These are phyloP conservation scores for Coniochaeta sp. DNA, from an alignment of 2,329 filamentous ascomycete species.

Conservation along the genomic window DNA sequence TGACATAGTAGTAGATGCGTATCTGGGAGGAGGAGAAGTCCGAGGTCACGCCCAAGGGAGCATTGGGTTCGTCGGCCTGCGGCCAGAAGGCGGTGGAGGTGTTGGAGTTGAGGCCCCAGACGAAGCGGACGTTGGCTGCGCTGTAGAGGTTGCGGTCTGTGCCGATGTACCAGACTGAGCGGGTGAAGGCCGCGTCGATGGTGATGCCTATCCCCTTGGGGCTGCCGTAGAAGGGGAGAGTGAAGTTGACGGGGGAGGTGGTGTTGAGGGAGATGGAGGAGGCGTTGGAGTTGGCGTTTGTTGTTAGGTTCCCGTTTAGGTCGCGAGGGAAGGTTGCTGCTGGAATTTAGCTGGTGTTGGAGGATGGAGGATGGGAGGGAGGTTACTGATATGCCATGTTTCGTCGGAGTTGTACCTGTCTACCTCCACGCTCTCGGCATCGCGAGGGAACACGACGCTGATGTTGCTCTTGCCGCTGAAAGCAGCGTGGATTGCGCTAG, in stretches of 20 bases:
- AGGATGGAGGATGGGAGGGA: background rate
- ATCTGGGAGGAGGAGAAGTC: constrained; percentile 15
- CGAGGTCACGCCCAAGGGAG: constrained; percentile 21
- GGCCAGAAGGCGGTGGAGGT: constrained; percentile 20
- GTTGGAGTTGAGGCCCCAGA: constrained; percentile 20
- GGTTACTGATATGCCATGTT: constrained; percentile 26
- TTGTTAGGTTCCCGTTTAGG: constrained; percentile 17
- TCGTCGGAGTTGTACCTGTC: constrained; percentile 19
- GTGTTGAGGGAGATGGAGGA: constrained; percentile 14
- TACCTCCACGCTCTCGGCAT: constrained; percentile 23
- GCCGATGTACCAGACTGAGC: constrained; percentile 29
- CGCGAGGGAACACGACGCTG: constrained; percentile 24
- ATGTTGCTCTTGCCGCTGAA: constrained; percentile 24
- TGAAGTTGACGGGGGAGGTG: constrained; percentile 18
- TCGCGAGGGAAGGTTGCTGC: constrained; percentile 25
- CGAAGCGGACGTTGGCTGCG: constrained; percentile 17
- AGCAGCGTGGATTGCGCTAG: constrained; percentile 21
- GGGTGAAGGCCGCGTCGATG: constrained; percentile 19
- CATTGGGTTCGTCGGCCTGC: constrained; percentile 21
- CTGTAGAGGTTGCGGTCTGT: constrained; percentile 26
- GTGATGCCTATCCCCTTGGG: constrained; percentile 19
- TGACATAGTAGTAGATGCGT: constrained; percentile 27
- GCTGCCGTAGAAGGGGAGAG: constrained; percentile 22
- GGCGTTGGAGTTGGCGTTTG: constrained; percentile 16
- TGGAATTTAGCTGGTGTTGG: constrained; percentile 8